Evolutionary conservation across 2,329 filamentous ascomycete genomes (phyloP).

Genomic region (Bretziella fagacearum): DNA sequence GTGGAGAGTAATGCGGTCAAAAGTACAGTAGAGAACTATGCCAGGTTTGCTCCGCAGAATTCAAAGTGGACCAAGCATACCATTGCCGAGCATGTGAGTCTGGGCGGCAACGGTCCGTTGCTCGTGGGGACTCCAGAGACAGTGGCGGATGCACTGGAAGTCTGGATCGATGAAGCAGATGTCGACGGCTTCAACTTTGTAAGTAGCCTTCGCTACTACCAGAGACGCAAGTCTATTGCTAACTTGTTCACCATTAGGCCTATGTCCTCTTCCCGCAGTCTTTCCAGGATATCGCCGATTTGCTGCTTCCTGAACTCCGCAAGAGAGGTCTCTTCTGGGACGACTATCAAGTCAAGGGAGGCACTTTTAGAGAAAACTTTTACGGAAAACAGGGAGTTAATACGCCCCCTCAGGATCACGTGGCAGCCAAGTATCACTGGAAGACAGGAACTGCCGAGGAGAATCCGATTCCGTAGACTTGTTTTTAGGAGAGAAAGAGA

Average conservation of each 20-base stretch:
- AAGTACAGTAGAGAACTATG: conserved; percentile 37
- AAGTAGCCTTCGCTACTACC: background rate
- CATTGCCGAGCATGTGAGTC: conserved; percentile 48
- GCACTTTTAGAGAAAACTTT: conserved; percentile 45
- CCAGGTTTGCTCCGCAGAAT: conserved; percentile 38
- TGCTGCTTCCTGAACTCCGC: conserved; percentile 46
- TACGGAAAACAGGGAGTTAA: conserved; percentile 22
- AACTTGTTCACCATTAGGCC: conserved; percentile 19
- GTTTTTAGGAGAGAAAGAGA: no score
- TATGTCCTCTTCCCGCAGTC: conserved; percentile 51
- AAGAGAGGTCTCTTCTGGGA: conserved; percentile 41
- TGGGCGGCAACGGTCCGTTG: conserved; percentile 46
- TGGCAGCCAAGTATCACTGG: conserved; percentile 1
- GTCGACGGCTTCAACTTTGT: conserved; percentile 60
- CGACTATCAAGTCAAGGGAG: conserved; percentile 35
- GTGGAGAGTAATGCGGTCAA: conserved; percentile 45
- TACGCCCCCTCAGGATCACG: background rate
- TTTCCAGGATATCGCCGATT: conserved; percentile 50
- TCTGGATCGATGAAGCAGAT: conserved; percentile 51
- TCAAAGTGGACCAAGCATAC: conserved; percentile 58
- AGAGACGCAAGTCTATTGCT: background rate
- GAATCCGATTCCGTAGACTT: conserved; percentile 3
- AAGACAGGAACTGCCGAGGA: conserved; percentile 2
- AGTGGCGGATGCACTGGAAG: conserved; percentile 50
- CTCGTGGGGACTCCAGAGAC: conserved; percentile 46